Conservation (phyloP, 345 rosid species). For the Eucalyptus polybractea region DNA sequence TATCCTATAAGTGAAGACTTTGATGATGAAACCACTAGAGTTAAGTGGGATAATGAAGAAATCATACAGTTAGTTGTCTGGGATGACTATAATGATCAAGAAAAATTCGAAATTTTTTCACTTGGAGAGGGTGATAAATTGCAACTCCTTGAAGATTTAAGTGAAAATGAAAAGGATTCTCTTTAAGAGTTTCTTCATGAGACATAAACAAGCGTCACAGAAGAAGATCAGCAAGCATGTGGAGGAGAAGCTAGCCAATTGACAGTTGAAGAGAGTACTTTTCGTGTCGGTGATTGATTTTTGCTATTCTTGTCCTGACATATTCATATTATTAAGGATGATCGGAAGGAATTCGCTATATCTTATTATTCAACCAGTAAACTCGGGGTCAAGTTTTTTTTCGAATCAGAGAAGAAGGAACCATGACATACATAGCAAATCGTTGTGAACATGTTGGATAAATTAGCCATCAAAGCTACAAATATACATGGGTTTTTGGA, state of each 20-base stretch:
- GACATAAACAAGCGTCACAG: background rate
- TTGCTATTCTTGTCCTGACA: background rate
- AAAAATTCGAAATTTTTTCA: background rate
- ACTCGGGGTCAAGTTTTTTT: background rate
- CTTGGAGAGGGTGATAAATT: background rate
- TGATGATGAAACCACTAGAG: background rate
- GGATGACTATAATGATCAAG: background rate
- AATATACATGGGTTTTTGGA: background rate
- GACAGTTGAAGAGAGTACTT: background rate
- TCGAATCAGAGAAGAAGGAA: background rate
- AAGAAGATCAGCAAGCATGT: background rate
- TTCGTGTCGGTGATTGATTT: background rate
- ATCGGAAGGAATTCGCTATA: background rate
- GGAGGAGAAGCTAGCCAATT: background rate
- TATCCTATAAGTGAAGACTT: background rate
- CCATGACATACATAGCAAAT: background rate
- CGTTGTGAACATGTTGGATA: background rate
- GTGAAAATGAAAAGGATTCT: background rate
- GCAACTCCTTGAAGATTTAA: background rate
- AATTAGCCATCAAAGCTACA: background rate
- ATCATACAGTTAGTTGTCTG: background rate
- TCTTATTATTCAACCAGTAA: background rate
- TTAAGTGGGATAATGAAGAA: background rate
- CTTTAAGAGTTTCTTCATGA: background rate
- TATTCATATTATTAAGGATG: background rate